These are phyloP conservation scores for Moniliophthora roreri DNA, from an alignment of 1,284 basidiomycete species.

Conservation along the genomic window DNA sequence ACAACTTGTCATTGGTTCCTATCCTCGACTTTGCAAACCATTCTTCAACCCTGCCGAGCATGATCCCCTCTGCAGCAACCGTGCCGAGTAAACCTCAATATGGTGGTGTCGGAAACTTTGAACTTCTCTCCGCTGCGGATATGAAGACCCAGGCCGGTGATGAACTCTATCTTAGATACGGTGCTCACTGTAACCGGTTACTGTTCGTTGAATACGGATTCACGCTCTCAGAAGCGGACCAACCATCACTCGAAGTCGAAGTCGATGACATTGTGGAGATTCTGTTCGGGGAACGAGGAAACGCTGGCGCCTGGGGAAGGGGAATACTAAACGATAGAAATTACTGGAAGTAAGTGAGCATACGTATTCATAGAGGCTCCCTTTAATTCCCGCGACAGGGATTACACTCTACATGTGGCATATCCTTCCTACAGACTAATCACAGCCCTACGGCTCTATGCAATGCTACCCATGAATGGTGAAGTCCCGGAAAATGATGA, in stretches of 20 bases:
- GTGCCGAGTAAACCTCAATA: constrained; percentile 20
- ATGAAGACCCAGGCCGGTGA: constrained; percentile 44
- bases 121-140: constrained; percentile 51
- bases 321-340: constrained; percentile 52
- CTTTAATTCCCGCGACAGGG: constrained; percentile 38
- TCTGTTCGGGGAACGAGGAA: constrained; percentile 41
- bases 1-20: constrained; percentile 84
- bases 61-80: constrained; percentile 37
- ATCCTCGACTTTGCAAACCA: constrained; percentile 89
- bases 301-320: constrained; percentile 44
- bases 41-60: constrained; percentile 36
- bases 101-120: constrained; percentile 43
- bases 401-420: constrained; percentile 72
- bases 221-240: constrained; percentile 33
- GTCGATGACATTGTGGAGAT: constrained; percentile 57
- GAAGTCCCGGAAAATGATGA: constrained; percentile 24
- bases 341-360: constrained; percentile 70
- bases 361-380: not conserved
- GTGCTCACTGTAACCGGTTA: constrained; percentile 68
- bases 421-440: constrained; percentile 78
- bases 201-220: constrained; percentile 89
- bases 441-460: constrained; percentile 65
- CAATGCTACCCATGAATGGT: constrained; percentile 30
- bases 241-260: constrained; percentile 53
- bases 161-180: constrained; percentile 77